Evolutionary conservation across 2,329 filamentous ascomycete species (phyloP).

Genomic region (Fusarium napiforme): DNA sequence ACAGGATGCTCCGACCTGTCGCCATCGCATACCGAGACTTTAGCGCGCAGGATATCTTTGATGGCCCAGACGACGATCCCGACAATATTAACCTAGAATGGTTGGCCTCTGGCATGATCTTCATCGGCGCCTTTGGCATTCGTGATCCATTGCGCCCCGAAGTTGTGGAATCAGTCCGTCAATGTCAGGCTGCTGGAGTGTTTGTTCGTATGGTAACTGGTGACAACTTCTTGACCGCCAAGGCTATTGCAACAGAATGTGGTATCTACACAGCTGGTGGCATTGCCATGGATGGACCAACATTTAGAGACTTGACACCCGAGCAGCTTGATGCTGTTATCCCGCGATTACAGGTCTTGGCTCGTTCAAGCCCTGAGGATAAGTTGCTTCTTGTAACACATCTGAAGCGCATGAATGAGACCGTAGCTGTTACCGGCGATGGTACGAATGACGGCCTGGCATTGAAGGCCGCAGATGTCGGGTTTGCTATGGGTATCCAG

Average conservation of each 20-base stretch:
- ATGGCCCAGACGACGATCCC: slow-evolving; percentile 53
- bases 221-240: slow-evolving; percentile 66
- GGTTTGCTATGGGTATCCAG: slow-evolving; percentile 75
- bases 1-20: slow-evolving; percentile 78
- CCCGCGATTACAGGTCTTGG: slow-evolving; percentile 62
- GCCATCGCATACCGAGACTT: slow-evolving; percentile 81
- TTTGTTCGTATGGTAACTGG: slow-evolving; percentile 70
- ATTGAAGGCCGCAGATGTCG: slow-evolving; percentile 72
- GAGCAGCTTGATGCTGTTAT: slow-evolving; percentile 64
- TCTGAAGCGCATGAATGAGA: slow-evolving; percentile 66
- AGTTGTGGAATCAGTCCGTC: slow-evolving; percentile 68
- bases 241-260: slow-evolving; percentile 72
- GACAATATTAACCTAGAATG: slow-evolving; percentile 52
- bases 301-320: slow-evolving; percentile 66
- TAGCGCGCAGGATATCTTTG: slow-evolving; percentile 73
- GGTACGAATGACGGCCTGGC: slow-evolving; percentile 75
- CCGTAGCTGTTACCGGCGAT: slow-evolving; percentile 73
- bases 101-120: slow-evolving; percentile 71
- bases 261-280: slow-evolving; percentile 71
- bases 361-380: slow-evolving; percentile 69
- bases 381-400: slow-evolving; percentile 66
- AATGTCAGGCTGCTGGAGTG: slow-evolving; percentile 71
- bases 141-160: slow-evolving; percentile 71
- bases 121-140: slow-evolving; percentile 75
- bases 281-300: slow-evolving; percentile 73